Evolutionary conservation across 164 flowering plant species (phyloP), one percentile per base, ranked within the genome.

Genomic region (Sedum album): DNA sequence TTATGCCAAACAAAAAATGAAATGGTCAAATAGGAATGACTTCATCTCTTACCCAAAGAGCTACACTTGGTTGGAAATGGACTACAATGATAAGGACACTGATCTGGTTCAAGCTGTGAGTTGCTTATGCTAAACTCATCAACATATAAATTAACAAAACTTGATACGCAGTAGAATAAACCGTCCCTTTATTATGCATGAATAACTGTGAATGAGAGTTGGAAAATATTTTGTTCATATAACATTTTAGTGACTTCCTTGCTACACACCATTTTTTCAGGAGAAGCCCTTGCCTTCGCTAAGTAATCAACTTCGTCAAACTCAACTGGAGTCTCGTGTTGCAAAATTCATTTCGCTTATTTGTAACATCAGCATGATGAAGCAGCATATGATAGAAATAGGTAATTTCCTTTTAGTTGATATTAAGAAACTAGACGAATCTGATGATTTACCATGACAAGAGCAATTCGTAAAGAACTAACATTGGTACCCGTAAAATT

Each of bases 321-420:
- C 81, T 17, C 48, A 68, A 65, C 81, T 79, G 39, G 82, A 81
- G 62, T 75, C 75, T 60, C 70, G 75, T 11, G 60, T 81, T 66
- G 84, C 84, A 53, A 77, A 81, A 48, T 81, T 81, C 57, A 70
- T 81, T 57, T 81, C 84, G 65, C 77, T 81, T 48, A 77, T 81
- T 66, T 79, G 82, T 75, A 79, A 79, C 38, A 33, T 79, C 60
- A 76, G 80, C 66, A 82, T 79, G 85, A 82, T 82, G 85, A 76
- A 74, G 72, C 85, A 77, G 69, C 80, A 79, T 65, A 82, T 82
- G 82, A 76, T 82, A 79, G 81, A 78, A 73, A 78, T 82, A 73
- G 85, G 48, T 44, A 18, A 44, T 1, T 15, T 44, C 4, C 15
- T 44, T 44, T 11, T 35, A 35, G 4, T 17, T 11, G 17, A 2